Evolutionary conservation across 805 yeast genomes (phyloP).

Genomic region (Spathaspora boniae): DNA sequence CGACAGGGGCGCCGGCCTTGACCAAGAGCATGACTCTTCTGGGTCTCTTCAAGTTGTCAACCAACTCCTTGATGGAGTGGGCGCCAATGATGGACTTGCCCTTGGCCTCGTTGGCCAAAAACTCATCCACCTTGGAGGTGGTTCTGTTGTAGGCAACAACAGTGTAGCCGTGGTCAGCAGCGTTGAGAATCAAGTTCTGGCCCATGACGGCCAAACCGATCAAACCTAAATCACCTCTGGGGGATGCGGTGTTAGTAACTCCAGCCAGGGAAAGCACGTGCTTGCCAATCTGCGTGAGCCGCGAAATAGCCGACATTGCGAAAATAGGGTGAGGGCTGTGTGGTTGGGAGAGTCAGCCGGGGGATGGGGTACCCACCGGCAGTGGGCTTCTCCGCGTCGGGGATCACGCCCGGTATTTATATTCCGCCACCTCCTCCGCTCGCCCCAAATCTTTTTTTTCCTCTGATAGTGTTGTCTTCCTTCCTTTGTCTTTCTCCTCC

Average conservation of each 20-base stretch:
- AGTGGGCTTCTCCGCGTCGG: background rate
- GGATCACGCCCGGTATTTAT: background rate
- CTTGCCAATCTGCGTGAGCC: constrained; percentile 4
- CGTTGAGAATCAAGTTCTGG: constrained; percentile 93
- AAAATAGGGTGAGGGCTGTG: too few species aligned
- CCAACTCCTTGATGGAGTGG: constrained; percentile 83
- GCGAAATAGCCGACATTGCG: constrained; percentile 5
- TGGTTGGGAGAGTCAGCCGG: too few species aligned
- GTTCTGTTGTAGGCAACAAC: constrained; percentile 99
- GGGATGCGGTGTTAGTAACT: constrained; percentile 20
- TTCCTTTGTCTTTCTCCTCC: too few species aligned
- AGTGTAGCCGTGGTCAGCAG: constrained; percentile 98
- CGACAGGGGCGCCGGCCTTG: constrained; percentile 96
- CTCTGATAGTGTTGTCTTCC: background rate
- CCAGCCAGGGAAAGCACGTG: constrained; percentile 2
- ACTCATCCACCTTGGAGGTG: constrained; percentile 90
- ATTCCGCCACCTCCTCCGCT: constrained; percentile 1
- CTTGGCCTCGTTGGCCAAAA: constrained; percentile 92
- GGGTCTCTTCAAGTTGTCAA: constrained; percentile 90
- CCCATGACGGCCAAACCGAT: constrained; percentile 99
- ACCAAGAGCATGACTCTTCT: constrained; percentile 92
- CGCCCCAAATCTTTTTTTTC: background rate
- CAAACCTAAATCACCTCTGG: constrained; percentile 93
- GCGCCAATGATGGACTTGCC: constrained; percentile 97
- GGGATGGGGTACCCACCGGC: too few species aligned